phyloP scores from a whole-genome alignment of 2,329 filamentous ascomycete species.

The Colletotrichum liaoningense region DNA sequence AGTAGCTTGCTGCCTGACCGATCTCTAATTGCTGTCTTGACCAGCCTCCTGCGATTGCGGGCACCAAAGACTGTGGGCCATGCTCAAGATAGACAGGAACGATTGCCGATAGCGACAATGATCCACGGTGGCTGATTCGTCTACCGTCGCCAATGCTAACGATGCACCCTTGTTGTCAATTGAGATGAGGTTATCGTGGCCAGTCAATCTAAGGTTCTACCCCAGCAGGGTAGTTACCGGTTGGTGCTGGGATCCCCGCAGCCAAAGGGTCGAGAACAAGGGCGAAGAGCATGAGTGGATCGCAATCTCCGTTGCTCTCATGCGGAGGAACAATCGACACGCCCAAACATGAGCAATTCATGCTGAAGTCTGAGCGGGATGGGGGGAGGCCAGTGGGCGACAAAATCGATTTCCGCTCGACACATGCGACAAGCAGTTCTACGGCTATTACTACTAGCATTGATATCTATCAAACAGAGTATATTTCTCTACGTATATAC shows the following conservation, averaged over 20 bases:
- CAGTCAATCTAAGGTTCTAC: neutral
- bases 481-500: too few species aligned
- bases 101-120: neutral
- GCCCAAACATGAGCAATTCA: neutral
- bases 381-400: too few species aligned
- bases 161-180: neutral
- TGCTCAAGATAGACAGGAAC: neutral
- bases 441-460: too few species aligned
- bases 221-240: neutral
- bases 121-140: neutral
- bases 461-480: too few species aligned
- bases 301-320: constrained; percentile 17
- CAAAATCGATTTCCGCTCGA: too few species aligned
- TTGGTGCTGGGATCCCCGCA: neutral
- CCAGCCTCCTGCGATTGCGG: too few species aligned
- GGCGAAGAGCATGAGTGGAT: neutral
- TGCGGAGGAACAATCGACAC: constrained; percentile 6
- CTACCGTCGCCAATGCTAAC: neutral
- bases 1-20: neutral
- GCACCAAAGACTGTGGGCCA: too few species aligned
- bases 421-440: too few species aligned
- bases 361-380: neutral
- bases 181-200: neutral
- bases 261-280: neutral
- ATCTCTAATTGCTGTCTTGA: too few species aligned